phyloP scores from a whole-genome alignment of 495 filamentous ascomycete genomes.

The Penicillium steckii region DNA sequence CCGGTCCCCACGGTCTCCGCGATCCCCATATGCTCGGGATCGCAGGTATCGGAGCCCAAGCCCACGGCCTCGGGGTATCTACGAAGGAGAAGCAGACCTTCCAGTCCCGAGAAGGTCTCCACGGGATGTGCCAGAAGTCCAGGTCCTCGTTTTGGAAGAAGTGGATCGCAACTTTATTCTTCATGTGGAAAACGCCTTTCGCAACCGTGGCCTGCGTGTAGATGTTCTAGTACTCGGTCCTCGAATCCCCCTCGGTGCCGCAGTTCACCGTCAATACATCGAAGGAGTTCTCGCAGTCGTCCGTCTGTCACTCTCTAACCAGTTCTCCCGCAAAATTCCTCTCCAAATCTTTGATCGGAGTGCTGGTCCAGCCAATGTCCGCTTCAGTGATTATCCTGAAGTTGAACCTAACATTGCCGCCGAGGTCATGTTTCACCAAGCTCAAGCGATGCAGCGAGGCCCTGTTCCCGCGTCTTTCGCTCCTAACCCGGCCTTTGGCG shows the following conservation, averaged over 20 bases:
- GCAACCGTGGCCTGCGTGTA: slow-evolving; percentile 63
- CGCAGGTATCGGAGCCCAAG: slow-evolving; percentile 68
- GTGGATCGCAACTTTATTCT: slow-evolving; percentile 75
- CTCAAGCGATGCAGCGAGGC: slow-evolving; percentile 60
- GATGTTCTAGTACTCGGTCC: slow-evolving; percentile 76
- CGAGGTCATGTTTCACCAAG: slow-evolving; percentile 69
- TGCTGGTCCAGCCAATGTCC: slow-evolving; percentile 64
- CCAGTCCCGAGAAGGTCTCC: slow-evolving; percentile 73
- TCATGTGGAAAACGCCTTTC: slow-evolving; percentile 78
- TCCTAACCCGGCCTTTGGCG: slow-evolving; percentile 43
- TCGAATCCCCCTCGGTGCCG: slow-evolving; percentile 70
- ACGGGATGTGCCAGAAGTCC: slow-evolving; percentile 84
- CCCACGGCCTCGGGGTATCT: slow-evolving; percentile 51
- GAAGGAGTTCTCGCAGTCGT: slow-evolving; percentile 88
- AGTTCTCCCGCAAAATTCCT: slow-evolving; percentile 67
- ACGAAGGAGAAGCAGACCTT: slow-evolving; percentile 59
- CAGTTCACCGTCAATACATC: slow-evolving; percentile 79
- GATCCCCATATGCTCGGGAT: slow-evolving; percentile 56
- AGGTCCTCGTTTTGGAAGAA: slow-evolving; percentile 78
- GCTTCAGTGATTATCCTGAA: slow-evolving; percentile 80
- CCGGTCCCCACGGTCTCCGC: slow-evolving; percentile 54
- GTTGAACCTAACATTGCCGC: slow-evolving; percentile 74
- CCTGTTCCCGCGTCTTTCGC: slow-evolving; percentile 42
- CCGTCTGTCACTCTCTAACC: slow-evolving; percentile 65
- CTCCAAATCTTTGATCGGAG: slow-evolving; percentile 85